Base-by-base conservation (phyloP, 2,329 filamentous ascomycete species). In the Aspergillus calidoustus region DNA sequence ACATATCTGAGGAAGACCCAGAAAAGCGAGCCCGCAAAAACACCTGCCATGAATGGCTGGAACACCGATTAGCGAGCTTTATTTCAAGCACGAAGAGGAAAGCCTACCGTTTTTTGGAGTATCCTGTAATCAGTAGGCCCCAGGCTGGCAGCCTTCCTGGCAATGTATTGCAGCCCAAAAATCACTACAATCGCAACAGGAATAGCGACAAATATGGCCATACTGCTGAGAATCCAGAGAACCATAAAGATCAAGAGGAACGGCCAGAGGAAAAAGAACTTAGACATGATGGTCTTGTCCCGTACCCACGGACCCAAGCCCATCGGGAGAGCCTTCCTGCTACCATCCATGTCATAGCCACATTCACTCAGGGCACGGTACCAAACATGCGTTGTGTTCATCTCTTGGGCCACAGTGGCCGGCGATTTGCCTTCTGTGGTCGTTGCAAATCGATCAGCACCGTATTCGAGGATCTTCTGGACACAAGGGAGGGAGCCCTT, bases 391-490 rank as follows among this genome's bases (percentile, higher is more conserved):
- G 86, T 83, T 0, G 93, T 96, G 74, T 95, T 96, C 83, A 99
- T 93, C 76, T 98, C 95, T 68, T 88, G 85, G 1, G 95, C 94
- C 8, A 93, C 96, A 57, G 89, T 86, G 0, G 89, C 86, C 0
- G 95, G 95, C 7, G 93, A 95, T 83, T 99, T 98, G 65, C 94
- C 94, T 51, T 92, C 91, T 57, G 88, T 85, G 30, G 93, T 97
- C 79, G 93, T 90, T 43, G 91, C 92, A 74, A 96, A 98, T 50
- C 95, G 87, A 78, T 99, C 95, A 28, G 93, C 89, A 51, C 95
- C 96, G 76, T 97, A 97, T 80, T 99, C 95, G 68, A 99, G 86
- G 49, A 99, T 83, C 79, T 97, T 98, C 74, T 96, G 89, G 65
- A 99, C 91, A 75, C 93, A 97, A 11, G 89, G 89, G 63, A 91